Evolutionary conservation across 768 basidiomycete species (phyloP), one percentile per base, ranked within the genome.

Genomic region (Dacryopinax primogenitus): DNA sequence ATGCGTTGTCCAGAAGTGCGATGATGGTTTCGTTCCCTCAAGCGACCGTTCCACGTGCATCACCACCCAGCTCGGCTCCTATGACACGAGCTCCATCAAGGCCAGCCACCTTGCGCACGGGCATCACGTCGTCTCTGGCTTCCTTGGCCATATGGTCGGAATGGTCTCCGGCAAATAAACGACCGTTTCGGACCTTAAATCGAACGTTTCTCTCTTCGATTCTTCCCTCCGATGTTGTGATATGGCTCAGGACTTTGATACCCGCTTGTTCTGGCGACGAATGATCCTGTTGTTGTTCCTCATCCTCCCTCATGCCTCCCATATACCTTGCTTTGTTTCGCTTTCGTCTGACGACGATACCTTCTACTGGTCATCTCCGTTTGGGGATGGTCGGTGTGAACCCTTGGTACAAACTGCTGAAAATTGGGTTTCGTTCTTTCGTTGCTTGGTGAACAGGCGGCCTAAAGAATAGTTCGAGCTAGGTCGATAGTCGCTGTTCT

Each of bases 131-230:
- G 51, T 58, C 26, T 23, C 13, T 30, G 51, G 32, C 26, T 28
- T 58, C 51, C 51, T 58, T 18, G 51, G 51, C 51, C 51, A 58
- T 23, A 58, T 58, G 51, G 51, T 58, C 51, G 51, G 51, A 15
- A 58, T 58, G 26, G 51, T 58, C 51, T 13, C 21, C 26, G 51
- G 51, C 51, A 58, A 58, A 9, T 58, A 21, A 58, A 21, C 4
- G 3, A 39, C 18, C 51, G 9, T 13, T 23, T 44, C 41, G 7
- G 7, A 44, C 7, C 16, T 18, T 6, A 44, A 6, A 15, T 58
- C 4, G 23, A n/a, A n/a, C 51, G 15, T 11, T 21, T 32, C 9
- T 9, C 26, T 58, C 51, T 58, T 21, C 26, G 11, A 13, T 7
- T 30, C 26, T 30, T 58, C 32, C 23, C 11, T 58, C 32, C 51